Evolutionary conservation across 2,329 filamentous ascomycete genomes (phyloP).

Genomic region (Metarhizium guizhouense): DNA sequence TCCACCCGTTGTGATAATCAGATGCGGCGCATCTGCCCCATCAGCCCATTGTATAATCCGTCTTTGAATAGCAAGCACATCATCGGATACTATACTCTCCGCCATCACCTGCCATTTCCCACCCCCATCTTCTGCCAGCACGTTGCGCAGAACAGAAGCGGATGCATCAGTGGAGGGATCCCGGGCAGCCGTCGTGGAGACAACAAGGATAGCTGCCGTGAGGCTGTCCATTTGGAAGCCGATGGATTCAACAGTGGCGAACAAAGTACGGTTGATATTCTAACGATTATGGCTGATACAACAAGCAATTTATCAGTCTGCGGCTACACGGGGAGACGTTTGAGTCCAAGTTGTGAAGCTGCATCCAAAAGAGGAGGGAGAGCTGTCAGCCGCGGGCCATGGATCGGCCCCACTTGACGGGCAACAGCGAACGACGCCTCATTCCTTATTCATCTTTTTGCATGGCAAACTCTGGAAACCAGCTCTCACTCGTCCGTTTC

Average conservation of each 20-base stretch:
- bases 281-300: no score
- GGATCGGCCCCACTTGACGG: not conserved
- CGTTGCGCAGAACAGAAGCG: slow-evolving; percentile 54
- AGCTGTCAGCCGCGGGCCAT: no score
- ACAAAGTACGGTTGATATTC: no score
- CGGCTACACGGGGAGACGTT: no score
- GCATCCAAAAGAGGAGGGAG: no score
- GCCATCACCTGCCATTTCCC: slow-evolving; percentile 63
- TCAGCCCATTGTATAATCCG: slow-evolving; percentile 69
- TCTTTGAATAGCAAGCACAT: slow-evolving; percentile 63
- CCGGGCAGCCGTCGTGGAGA: slow-evolving; percentile 81
- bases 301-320: no score
- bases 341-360: no score
- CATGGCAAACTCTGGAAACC: no score
- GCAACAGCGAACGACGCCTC: not conserved
- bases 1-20: slow-evolving; percentile 83
- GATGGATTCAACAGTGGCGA: not conserved
- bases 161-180: slow-evolving; percentile 75
- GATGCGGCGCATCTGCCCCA: slow-evolving; percentile 51
- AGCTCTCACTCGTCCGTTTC: no score
- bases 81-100: slow-evolving; percentile 72
- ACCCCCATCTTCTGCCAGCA: slow-evolving; percentile 58
- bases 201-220: slow-evolving; percentile 69
- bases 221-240: slow-evolving; percentile 33
- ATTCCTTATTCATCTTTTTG: no score